These are phyloP conservation scores for Metarhizium rileyi DNA, from an alignment of 2,329 filamentous ascomycete genomes.

Conservation along the genomic window DNA sequence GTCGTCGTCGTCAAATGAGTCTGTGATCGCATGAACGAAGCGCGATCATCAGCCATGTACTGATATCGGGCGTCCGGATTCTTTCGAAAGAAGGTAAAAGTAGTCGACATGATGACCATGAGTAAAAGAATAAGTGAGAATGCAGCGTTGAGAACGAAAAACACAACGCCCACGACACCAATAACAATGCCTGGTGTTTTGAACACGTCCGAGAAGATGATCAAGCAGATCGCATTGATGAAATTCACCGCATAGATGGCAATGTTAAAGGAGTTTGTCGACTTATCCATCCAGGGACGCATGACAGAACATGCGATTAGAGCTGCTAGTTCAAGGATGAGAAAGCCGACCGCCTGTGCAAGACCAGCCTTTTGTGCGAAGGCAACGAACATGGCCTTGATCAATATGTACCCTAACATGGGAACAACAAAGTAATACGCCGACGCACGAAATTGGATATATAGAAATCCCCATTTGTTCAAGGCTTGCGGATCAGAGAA, in stretches of 20 bases:
- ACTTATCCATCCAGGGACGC: conserved; percentile 98
- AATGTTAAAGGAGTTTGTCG: conserved; percentile 92
- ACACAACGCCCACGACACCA: conserved; percentile 77
- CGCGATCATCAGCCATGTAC: conserved; percentile 88
- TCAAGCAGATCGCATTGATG: conserved; percentile 74
- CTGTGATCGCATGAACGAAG: conserved; percentile 94
- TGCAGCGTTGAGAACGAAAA: conserved; percentile 77
- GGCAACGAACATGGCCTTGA: conserved; percentile 83
- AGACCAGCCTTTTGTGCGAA: conserved; percentile 61
- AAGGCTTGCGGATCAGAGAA: conserved; percentile 84
- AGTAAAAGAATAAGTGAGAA: conserved; percentile 75
- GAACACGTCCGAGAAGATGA: conserved; percentile 81
- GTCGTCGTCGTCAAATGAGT: conserved; percentile 66
- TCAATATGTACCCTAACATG: conserved; percentile 62
- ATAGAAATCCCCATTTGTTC: conserved; percentile 97
- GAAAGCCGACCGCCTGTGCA: conserved; percentile 72
- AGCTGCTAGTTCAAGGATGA: conserved; percentile 70
- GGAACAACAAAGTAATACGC: conserved; percentile 92
- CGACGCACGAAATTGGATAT: conserved; percentile 89
- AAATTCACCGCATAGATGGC: conserved; percentile 83
- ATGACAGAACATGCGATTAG: conserved; percentile 70
- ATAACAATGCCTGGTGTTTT: conserved; percentile 71
- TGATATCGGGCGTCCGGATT: conserved; percentile 91
- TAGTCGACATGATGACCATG: conserved; percentile 54
- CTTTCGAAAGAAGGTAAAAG: conserved; percentile 70